These are phyloP conservation scores for Oenanthe javanica DNA, from an alignment of 140 eudicot genomes.

Conservation along the genomic window DNA sequence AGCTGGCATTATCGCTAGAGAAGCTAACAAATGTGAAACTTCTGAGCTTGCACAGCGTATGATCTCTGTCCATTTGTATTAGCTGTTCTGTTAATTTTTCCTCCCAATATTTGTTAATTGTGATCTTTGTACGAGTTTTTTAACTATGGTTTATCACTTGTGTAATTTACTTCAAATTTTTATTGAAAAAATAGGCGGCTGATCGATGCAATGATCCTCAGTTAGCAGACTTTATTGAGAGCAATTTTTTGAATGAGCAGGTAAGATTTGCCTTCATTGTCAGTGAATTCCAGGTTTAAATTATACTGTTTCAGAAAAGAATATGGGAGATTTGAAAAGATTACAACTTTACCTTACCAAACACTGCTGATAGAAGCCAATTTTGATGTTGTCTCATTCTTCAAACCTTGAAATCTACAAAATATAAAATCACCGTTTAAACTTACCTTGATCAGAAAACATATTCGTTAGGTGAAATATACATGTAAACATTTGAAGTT, in stretches of 20 bases:
- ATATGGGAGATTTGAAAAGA: not conserved
- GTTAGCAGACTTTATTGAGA: constrained; percentile 71
- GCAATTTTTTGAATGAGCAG: constrained; percentile 75
- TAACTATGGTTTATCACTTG: not conserved
- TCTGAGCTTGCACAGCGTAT: constrained; percentile 42
- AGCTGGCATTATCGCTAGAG: constrained; percentile 81
- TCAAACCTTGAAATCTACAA: not conserved
- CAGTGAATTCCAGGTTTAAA: not conserved
- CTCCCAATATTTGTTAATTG: not conserved
- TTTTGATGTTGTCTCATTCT: not conserved
- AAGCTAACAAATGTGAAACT: constrained; percentile 74
- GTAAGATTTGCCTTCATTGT: constrained; percentile 24
- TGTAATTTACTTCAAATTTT: not conserved
- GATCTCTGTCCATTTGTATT: constrained; percentile 14
- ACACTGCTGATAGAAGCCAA: not conserved
- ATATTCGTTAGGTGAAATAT: not conserved
- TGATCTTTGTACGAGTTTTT: not conserved
- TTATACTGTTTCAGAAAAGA: not conserved
- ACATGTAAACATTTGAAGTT: not conserved
- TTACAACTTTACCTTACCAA: not conserved
- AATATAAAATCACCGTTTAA: not conserved
- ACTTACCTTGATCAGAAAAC: not conserved
- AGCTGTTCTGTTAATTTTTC: constrained; percentile 1
- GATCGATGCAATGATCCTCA: constrained; percentile 71
- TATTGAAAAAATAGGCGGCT: constrained; percentile 49